Conservation (phyloP, 345 rosid genomes). For the Erucastrum elatum region DNA sequence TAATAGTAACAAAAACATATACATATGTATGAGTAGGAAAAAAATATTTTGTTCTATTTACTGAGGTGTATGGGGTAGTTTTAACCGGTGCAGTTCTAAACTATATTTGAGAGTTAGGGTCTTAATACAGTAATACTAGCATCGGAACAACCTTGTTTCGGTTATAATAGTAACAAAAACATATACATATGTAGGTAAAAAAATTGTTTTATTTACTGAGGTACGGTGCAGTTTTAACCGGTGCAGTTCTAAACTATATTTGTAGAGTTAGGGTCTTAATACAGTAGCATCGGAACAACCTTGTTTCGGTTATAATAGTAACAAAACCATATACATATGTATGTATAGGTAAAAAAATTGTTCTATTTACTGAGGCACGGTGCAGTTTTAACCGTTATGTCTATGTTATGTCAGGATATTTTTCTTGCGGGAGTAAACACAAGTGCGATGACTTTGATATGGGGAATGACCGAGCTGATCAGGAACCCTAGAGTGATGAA, state of each 20-base stretch:
- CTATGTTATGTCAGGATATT: slow-evolving; percentile 37
- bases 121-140: no score
- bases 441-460: slow-evolving; percentile 32
- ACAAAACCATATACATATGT: no score
- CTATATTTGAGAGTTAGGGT: not conserved
- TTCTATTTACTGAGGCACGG: no score
- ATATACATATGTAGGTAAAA: no score
- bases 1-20: no score
- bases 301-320: no score
- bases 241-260: not conserved
- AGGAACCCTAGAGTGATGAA: slow-evolving; percentile 43
- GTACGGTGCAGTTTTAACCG: not conserved
- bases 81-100: not conserved
- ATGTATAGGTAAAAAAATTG: no score
- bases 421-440: slow-evolving; percentile 52
- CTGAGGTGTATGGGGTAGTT: no score
- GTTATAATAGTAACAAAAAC: not conserved
- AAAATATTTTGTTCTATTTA: no score
- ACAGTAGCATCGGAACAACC: no score
- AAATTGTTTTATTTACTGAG: no score
- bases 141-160: not conserved
- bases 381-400: not conserved
- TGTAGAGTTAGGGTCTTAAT: not conserved
- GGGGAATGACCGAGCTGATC: slow-evolving; percentile 50
- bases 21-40: no score